Base-by-base conservation (phyloP, 495 filamentous ascomycete genomes). In the Sphaerosporella brunnea region DNA sequence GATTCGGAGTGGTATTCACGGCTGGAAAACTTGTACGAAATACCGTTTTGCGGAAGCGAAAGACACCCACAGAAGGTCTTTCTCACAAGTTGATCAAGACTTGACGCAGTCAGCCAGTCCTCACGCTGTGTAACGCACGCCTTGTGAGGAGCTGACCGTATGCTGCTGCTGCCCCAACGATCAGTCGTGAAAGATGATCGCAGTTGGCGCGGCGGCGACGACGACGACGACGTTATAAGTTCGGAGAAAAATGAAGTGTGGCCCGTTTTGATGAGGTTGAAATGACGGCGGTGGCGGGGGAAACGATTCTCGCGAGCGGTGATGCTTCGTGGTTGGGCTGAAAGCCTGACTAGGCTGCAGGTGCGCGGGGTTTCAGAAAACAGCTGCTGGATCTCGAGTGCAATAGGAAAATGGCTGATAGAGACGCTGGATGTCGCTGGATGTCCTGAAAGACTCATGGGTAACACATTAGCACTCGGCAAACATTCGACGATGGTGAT, bases 381-480 rank as follows among this genome's bases (percentile, higher is more conserved):
- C 40, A 10, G 37, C 37, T 24, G 40, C 11, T 43, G 21, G 23
- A n/a, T 18, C 20, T 19, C 13, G 23, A 15, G 11, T 20, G 40
- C 23, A 2, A n/a, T 43, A 26, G 35, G 18, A 5, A 18, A 37
- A 32, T 2, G 21, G 21, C 37, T 40, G n/a, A 19, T 19, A 11
- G 13, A 11, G 23, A 24, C 20, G 40, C 23, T 43, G 23, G 10
- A 18, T 13, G 13, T 43, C 40, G 40, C 24, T 43, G 21, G n/a
- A n/a, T n/a, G 40, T 11, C 26, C 40, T 43, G 40, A 25, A 26
- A 26, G 23, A 11, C 21, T 43, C 40, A 43, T 43, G 40, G 40
- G 26, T 23, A 26, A 20, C 40, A 37, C 10, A 43, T 43, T 43
- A 43, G 40, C 40, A 43, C 40, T 43, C 24, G 10, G 40, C 23